These are phyloP conservation scores for Choiromyces venosus DNA, from an alignment of 495 filamentous ascomycete species.

Conservation along the genomic window DNA sequence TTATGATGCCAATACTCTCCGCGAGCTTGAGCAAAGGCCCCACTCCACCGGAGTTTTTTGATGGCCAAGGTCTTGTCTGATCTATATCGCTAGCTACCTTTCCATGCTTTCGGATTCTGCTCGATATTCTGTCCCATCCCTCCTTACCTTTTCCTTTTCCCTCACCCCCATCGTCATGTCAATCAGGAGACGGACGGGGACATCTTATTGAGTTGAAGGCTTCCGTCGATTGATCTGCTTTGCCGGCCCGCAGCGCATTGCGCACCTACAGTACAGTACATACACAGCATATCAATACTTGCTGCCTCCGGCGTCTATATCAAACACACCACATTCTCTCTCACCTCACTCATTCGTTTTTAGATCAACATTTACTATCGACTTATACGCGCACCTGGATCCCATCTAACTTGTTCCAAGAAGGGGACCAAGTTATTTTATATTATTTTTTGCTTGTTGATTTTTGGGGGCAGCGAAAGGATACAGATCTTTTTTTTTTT, in stretches of 20 bases:
- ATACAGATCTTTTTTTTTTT: neutral
- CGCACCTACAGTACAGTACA: neutral
- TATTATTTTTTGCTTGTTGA: neutral
- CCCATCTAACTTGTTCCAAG: neutral
- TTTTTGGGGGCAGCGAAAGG: neutral
- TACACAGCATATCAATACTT: neutral
- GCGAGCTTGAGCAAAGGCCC: neutral
- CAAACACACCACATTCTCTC: neutral
- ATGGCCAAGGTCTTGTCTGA: neutral
- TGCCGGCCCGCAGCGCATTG: neutral
- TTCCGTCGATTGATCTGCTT: neutral
- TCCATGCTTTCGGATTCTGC: neutral
- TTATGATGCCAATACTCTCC: neutral
- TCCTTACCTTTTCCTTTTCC: neutral
- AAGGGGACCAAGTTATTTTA: neutral
- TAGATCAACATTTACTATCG: neutral
- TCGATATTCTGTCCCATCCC: neutral
- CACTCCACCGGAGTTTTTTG: neutral
- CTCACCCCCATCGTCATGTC: neutral
- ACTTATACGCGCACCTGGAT: neutral
- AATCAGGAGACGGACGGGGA: neutral
- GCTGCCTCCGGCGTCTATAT: neutral
- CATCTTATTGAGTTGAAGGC: conserved; percentile 1
- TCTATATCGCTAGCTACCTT: neutral
- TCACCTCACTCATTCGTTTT: neutral